These are phyloP conservation scores for Pulveroboletus sp. DNA, from an alignment of 768 basidiomycete species.

Conservation along the genomic window DNA sequence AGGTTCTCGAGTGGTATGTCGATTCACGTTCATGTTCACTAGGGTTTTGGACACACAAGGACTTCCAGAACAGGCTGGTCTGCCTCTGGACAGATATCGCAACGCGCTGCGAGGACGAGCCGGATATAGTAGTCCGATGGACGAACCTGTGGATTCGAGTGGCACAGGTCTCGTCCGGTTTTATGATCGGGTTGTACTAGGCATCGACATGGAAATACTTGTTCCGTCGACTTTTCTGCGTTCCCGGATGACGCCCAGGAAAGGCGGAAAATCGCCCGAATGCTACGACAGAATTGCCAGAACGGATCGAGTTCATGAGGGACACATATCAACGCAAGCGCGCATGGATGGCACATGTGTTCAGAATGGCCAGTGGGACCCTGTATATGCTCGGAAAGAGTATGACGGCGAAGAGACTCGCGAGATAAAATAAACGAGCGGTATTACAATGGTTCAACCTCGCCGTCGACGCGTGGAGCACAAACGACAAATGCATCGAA, in stretches of 20 bases:
- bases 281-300: slow-evolving; percentile 28
- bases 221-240: slow-evolving; percentile 32
- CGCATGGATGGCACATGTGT: slow-evolving; percentile 37
- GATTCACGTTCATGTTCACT: neutral
- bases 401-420: slow-evolving; percentile 53
- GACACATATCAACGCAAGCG: slow-evolving; percentile 34
- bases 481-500: slow-evolving; percentile 31
- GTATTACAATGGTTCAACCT: slow-evolving; percentile 48
- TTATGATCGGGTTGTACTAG: slow-evolving; percentile 40
- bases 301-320: slow-evolving; percentile 26
- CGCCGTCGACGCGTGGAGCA: slow-evolving; percentile 38
- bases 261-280: slow-evolving; percentile 32
- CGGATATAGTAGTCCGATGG: slow-evolving; percentile 44
- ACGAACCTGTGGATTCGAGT: slow-evolving; percentile 40
- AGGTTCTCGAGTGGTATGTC: too few species aligned
- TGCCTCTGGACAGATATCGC: slow-evolving; percentile 42
- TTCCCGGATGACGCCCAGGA: slow-evolving; percentile 26
- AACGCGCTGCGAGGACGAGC: slow-evolving; percentile 41
- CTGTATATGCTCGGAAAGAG: slow-evolving; percentile 37
- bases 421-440: slow-evolving; percentile 66
- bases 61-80: slow-evolving; percentile 41
- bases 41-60: slow-evolving; percentile 40
- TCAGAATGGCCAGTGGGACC: slow-evolving; percentile 43
- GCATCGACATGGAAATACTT: slow-evolving; percentile 42
- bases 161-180: slow-evolving; percentile 34